Evolutionary conservation across 805 yeast species (phyloP), one percentile per base, ranked within the genome.

Genomic region (Lipomyces lipofer): DNA sequence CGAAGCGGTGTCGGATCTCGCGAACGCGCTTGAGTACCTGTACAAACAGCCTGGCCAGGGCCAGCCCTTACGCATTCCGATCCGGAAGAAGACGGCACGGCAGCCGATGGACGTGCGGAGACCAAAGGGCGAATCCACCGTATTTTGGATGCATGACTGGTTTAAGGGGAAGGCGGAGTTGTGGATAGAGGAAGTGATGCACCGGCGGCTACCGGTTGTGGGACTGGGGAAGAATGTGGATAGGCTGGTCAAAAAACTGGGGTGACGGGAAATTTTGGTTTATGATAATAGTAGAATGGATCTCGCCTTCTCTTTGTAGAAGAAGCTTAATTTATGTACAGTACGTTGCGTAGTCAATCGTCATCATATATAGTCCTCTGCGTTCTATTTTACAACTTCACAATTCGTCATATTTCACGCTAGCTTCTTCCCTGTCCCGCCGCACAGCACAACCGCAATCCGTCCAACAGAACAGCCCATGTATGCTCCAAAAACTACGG

Each of bases 401-500:
- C 35, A 12, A 12, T 30, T 30, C 35, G 35, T 30, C n/a, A 12
- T 30, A 12, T 12, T 30, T n/a, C n/a, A n/a, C n/a, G 12, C 12
- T 15, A 21, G 2, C 27, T 12, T 43, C 19, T 43, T 22, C 38
- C 21, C 12, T 24, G 17, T 36, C 6, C 40, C 40, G 5, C 40
- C 7, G 15, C 17, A 17, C 15, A 46, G 10, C 9, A 15, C 53
- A 21, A 47, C 80, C 2, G 75, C 53, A 0, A 76, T 47, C 39
- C 81, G 76, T 2, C 95, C 97, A 2, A 79, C 62, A 27, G 82
- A 74, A 2, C 84, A 79, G n/a, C 97, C 97, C 0, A 75, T 29
- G 64, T 88, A 88, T 0, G 83, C 83, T 1, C 98, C 97, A 7
- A 80, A 76, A 12, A 92, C 74, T 40, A 92, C 76, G 0, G 98